Base-by-base conservation (phyloP, 441 rosid genomes). In the Euphorbia neoarborescens region DNA sequence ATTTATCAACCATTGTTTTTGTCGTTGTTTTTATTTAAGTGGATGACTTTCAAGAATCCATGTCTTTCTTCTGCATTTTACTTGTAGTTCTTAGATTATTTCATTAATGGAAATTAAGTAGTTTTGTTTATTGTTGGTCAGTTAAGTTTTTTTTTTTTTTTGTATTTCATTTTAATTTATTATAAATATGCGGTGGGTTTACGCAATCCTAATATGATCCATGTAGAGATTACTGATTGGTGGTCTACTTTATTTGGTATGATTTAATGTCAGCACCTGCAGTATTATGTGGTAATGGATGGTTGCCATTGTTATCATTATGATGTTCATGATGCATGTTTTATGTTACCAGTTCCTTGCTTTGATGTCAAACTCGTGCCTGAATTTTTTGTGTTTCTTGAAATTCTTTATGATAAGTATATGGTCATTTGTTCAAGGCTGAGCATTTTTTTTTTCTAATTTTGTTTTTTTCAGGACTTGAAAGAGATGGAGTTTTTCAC, bases 401-500 rank as follows among this genome's bases (percentile, higher is more conserved):
- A 24, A 24, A 8, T 60, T 5, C 28, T 14, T 1, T 42, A 20
- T 19, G 27, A 38, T 13, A 3, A 13, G 2, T 17, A 11, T 40
- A 22, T 46, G 5, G 57, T 59, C n/a, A 65, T 59, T 14, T 22
- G 35, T 37, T 17, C 60, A 60, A 27, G 37, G 20, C 51, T 54
- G 19, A 12, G 13, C 69, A 11, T 64, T 2, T 1, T 22, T 1
- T 22, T 24, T 14, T 40, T 56, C 56, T 44, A 50, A 75, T 81
- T 28, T 75, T 63, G 61, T 73, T 44, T 7, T 44, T 7, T 77
- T 71, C 90, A 92, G 96, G 87, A 81, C 76, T 73, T 84, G 61
- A 87, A 86, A 66, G 97, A 84, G 66, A 73, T 84, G 79, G 97
- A 89, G n/a, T 89, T 95, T 79, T 95, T 95, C 88, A 87, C 96